Percentiles rank a stretch among this genome's conserved stretches.
Evolutionary conservation across 73 alveolate genomes (phyloP).

Genomic region (Tetrahymena elliotti): DNA sequence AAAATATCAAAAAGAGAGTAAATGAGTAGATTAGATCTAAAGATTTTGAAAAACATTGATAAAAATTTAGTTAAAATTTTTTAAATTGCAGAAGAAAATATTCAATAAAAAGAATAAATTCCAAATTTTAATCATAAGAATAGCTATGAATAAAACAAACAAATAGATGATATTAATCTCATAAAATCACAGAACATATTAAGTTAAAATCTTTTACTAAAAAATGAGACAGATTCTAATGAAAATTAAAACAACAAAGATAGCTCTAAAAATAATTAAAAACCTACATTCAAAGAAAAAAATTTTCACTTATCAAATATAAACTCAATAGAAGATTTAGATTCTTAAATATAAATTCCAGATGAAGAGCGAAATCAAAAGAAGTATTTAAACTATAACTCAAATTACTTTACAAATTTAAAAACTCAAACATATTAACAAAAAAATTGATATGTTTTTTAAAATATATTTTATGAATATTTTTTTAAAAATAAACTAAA

Average conservation of each 20-base stretch:
- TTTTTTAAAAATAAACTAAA: too few relatives aligned
- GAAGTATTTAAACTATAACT: neutral
- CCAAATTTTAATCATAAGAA: neutral
- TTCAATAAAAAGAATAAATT: neutral
- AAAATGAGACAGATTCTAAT: neutral
- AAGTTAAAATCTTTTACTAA: neutral
- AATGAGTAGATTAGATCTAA: neutral
- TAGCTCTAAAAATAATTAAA: too few relatives aligned
- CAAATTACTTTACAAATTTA: neutral
- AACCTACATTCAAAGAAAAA: neutral
- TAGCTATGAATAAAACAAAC: neutral
- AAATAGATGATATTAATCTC: neutral
- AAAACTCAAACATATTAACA: neutral
- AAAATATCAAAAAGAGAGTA: neutral
- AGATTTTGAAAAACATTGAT: neutral
- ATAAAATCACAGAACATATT: neutral
- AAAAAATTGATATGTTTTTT: too few relatives aligned
- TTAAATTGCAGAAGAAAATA: neutral
- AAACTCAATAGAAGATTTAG: neutral
- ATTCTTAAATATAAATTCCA: neutral
- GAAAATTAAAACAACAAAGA: neutral
- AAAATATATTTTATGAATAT: too few relatives aligned
- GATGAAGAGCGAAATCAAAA: neutral
- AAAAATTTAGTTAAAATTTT: neutral
- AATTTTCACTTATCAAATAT: neutral